These are phyloP conservation scores for Petunia hybrid DNA, from an alignment of 305 asterid species.

Conservation along the genomic window DNA sequence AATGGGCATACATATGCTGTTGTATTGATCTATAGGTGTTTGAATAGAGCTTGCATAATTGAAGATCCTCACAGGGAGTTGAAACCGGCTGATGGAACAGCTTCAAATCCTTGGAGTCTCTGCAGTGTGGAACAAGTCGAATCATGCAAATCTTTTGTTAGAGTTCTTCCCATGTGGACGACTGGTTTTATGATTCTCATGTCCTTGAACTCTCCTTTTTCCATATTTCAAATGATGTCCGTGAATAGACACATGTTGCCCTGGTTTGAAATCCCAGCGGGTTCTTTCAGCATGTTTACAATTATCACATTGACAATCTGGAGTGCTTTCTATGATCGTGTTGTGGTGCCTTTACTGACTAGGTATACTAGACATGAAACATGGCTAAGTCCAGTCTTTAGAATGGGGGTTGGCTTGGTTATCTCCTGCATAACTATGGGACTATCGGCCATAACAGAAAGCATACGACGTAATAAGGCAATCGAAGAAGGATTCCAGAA, in stretches of 20 bases:
- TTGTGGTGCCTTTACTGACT: not conserved
- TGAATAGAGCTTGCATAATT: conserved; percentile 9
- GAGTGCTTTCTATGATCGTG: conserved; percentile 12
- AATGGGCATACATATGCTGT: too few relatives aligned
- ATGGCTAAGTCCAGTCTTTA: not conserved
- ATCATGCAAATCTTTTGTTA: conserved; percentile 8
- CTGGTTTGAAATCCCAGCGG: not conserved
- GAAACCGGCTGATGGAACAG: conserved; percentile 7
- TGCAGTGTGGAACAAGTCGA: conserved; percentile 25
- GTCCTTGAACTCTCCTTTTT: not conserved
- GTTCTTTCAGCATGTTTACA: not conserved
- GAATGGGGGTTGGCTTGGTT: not conserved
- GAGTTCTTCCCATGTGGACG: not conserved
- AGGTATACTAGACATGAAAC: not conserved
- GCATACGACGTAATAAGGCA: not conserved
- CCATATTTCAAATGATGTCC: not conserved
- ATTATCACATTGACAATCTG: not conserved
- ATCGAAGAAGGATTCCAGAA: not conserved
- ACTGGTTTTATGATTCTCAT: not conserved
- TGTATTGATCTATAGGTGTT: not conserved
- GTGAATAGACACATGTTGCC: not conserved
- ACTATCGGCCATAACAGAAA: not conserved
- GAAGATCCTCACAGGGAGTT: not conserved
- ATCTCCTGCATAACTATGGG: not conserved
- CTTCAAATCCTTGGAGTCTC: conserved; percentile 27